Conservation (phyloP, 768 basidiomycete species). For the Phylloporus arenicola region DNA sequence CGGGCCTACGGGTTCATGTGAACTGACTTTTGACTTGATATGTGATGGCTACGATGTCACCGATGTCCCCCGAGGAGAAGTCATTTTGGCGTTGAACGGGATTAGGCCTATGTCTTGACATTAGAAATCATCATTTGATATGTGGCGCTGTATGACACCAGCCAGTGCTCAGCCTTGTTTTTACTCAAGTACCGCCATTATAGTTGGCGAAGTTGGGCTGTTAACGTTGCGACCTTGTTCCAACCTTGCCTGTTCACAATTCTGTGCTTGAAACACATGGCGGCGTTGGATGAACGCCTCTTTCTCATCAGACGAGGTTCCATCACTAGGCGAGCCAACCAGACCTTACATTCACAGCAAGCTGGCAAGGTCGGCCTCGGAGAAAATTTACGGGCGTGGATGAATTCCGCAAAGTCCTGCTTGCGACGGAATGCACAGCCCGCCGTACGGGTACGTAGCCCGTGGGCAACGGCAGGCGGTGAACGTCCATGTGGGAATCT, state of each 20-base stretch:
- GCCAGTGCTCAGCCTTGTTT: conserved; percentile 16
- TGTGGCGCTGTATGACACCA: conserved; percentile 15
- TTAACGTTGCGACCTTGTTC: conserved; percentile 26
- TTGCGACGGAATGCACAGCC: conserved; percentile 16
- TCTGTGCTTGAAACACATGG: conserved; percentile 18
- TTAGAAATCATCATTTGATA: conserved; percentile 23
- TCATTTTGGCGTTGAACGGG: neutral
- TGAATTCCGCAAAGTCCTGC: neutral
- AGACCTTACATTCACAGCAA: neutral
- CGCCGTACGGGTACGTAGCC: conserved; percentile 14
- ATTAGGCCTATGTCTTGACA: conserved; percentile 2
- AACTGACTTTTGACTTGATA: neutral
- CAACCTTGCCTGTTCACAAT: conserved; percentile 1
- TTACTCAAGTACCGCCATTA: conserved; percentile 17
- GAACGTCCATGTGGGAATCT: conserved; percentile 16
- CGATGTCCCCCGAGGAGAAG: neutral
- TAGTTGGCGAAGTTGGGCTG: conserved; percentile 15
- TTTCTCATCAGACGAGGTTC: neutral
- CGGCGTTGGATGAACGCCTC: conserved; percentile 1
- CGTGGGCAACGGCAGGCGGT: conserved; percentile 19
- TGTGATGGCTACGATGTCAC: conserved; percentile 1
- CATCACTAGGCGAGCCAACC: neutral
- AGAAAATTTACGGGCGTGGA: neutral
- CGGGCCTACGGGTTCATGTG: neutral
- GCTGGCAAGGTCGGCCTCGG: neutral